phyloP scores from a whole-genome alignment of 164 flowering plant genomes.

The Nymphaea colorata region DNA sequence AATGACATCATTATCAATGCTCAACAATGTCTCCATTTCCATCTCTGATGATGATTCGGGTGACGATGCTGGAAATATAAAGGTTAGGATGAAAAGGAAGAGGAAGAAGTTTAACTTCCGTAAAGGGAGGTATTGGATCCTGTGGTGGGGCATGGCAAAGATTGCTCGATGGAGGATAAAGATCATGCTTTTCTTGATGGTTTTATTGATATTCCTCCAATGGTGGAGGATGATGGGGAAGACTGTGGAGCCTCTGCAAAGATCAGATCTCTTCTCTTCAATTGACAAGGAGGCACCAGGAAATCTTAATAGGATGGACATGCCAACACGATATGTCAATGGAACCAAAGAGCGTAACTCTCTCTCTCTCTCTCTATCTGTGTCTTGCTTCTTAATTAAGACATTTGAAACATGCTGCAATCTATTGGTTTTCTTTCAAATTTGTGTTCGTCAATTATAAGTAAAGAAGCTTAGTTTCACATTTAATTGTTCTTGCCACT shows the following conservation, averaged over 20 bases:
- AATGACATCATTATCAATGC: not conserved
- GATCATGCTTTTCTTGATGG: constrained; percentile 30
- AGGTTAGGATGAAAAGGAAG: constrained; percentile 40
- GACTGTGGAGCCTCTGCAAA: not conserved
- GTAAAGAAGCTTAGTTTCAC: not conserved
- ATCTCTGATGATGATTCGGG: constrained; percentile 59
- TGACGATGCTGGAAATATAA: constrained; percentile 24
- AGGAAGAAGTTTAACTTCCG: constrained; percentile 38
- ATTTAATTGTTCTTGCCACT: not conserved
- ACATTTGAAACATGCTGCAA: too few relatives aligned
- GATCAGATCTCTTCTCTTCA: not conserved
- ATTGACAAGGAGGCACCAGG: constrained; percentile 14
- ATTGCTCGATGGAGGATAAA: constrained; percentile 33
- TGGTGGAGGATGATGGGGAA: constrained; percentile 13
- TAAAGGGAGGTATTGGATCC: constrained; percentile 14
- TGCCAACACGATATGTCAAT: constrained; percentile 22
- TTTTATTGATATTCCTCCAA: constrained; percentile 35
- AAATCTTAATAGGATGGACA: constrained; percentile 56
- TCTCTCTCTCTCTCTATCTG: not conserved
- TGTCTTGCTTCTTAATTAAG: not conserved
- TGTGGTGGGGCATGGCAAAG: constrained; percentile 24
- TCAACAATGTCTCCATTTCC: constrained; percentile 32
- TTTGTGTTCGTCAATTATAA: not conserved
- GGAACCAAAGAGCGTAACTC: constrained; percentile 64
- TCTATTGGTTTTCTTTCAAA: not conserved